Evolutionary conservation across 1,284 basidiomycete species (phyloP).

Genomic region (Tausonia pullulans): DNA sequence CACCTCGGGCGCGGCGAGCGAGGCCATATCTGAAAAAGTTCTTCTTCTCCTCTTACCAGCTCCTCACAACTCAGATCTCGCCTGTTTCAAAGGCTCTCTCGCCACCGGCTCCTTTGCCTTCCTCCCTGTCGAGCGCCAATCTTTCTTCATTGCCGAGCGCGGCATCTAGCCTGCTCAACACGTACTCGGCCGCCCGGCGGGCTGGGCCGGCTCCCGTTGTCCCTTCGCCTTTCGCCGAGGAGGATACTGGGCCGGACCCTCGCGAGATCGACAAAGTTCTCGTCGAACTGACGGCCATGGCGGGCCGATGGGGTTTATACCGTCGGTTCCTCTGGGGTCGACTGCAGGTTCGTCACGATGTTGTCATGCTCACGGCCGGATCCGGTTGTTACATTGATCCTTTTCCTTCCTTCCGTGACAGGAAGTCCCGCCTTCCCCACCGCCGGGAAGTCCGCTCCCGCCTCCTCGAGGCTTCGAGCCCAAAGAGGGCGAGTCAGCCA

Average conservation of each 20-base stretch:
- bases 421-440: not conserved
- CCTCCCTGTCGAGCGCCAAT: constrained; percentile 20
- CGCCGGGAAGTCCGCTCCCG: not conserved
- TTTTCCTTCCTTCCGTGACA: not conserved
- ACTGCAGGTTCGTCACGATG: constrained; percentile 41
- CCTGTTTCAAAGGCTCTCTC: constrained; percentile 25
- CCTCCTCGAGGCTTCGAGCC: not conserved
- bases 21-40: not conserved
- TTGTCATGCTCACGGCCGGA: too few relatives aligned
- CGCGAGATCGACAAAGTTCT: constrained; percentile 81
- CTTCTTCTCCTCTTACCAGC: not conserved
- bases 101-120: constrained; percentile 19
- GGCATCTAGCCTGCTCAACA: constrained; percentile 26
- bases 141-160: constrained; percentile 34
- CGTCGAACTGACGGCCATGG: constrained; percentile 77
- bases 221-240: constrained; percentile 37
- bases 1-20: not conserved
- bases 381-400: not conserved
- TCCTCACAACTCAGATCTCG: not conserved
- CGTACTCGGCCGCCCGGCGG: constrained; percentile 20
- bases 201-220: not conserved
- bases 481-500: not conserved
- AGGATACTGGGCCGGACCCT: constrained; percentile 56
- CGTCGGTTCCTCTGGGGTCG: constrained; percentile 71
- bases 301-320: constrained; percentile 84